Evolutionary conservation across 1,284 basidiomycete species (phyloP), one percentile per base, ranked within the genome.

Genomic region (Cryptococcus depauperatus): DNA sequence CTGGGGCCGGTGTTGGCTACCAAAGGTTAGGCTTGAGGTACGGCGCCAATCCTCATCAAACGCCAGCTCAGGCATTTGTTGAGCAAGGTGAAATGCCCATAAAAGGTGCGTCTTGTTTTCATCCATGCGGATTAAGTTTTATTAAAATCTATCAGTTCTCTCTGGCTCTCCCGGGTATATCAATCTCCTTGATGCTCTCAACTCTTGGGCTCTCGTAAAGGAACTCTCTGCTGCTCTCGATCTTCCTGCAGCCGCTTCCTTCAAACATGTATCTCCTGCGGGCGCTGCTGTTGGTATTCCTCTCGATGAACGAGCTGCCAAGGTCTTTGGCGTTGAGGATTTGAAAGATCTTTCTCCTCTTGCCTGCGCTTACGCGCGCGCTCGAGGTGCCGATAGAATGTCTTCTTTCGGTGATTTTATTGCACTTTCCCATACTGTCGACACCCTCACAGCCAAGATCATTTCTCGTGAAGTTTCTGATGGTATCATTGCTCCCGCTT

Each of bases 401-500:
- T 96, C 91, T 2, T 96, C 90, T 5, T 99, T 98, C 66, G 93
- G 93, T 21, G 95, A 99, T 75, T 95, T 98, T 69, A 93, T 99
- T 62, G 93, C 90, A 1, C 78, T 99, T 11, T 95, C 90, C 21
- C 83, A 87, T 44, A 80, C 82, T 28, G 95, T 91, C 72, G 95
- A 99, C 69, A 77, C 89, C 28, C 84, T 88, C 3, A 98, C 93
- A 9, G 93, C 93, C 42, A 83, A 82, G 57, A 95, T 99, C 68
- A 96, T 98, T 69, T 92, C 89, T 16, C 81, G 95, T 22, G 93
- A 99, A 69, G 93, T 99, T 6, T 96, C 91, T 0, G 95, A 98
- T 70, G 93, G 93, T 46, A 85, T 99, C 56, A 92, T 98, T 52
- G 93, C 93, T 3, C 93, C 95, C 1, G 90, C 87, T 33, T 99